Evolutionary conservation across 495 filamentous ascomycete species (phyloP).

Genomic region (Daldinia childiae): DNA sequence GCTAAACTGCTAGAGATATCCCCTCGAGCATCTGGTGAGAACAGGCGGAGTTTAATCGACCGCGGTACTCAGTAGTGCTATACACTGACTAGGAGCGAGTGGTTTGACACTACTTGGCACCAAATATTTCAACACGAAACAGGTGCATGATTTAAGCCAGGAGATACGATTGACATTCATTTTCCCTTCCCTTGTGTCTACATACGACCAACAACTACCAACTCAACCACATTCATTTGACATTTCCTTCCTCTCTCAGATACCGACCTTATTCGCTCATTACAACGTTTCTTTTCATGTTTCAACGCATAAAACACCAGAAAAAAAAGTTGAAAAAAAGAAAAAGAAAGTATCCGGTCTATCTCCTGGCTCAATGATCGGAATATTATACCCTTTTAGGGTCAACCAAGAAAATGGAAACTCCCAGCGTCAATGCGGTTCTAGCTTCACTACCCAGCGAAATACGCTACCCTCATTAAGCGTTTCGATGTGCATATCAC

Average conservation of each 20-base stretch:
- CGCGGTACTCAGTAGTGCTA: slow-evolving; percentile 31
- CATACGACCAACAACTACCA: neutral
- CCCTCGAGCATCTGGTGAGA: slow-evolving; percentile 57
- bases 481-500: neutral
- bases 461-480: slow-evolving; percentile 4
- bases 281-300: slow-evolving; percentile 42
- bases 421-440: neutral
- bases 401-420: slow-evolving; percentile 19
- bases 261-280: slow-evolving; percentile 49
- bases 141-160: slow-evolving; percentile 28
- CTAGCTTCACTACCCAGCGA: neutral
- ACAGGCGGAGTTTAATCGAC: slow-evolving; percentile 41
- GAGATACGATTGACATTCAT: slow-evolving; percentile 35
- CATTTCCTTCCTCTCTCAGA: slow-evolving; percentile 39
- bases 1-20: slow-evolving; percentile 73
- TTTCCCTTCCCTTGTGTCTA: slow-evolving; percentile 27
- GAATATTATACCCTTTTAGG: neutral
- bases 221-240: slow-evolving; percentile 37
- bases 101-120: slow-evolving; percentile 21
- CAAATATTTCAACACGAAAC: slow-evolving; percentile 7
- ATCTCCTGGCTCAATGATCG: slow-evolving; percentile 29
- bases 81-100: slow-evolving; percentile 18
- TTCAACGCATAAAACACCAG: slow-evolving; percentile 10
- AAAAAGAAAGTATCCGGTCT: slow-evolving; percentile 17
- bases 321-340: slow-evolving; percentile 42